phyloP scores from a whole-genome alignment of 805 yeast genomes.

The Ogataea siamensis region DNA sequence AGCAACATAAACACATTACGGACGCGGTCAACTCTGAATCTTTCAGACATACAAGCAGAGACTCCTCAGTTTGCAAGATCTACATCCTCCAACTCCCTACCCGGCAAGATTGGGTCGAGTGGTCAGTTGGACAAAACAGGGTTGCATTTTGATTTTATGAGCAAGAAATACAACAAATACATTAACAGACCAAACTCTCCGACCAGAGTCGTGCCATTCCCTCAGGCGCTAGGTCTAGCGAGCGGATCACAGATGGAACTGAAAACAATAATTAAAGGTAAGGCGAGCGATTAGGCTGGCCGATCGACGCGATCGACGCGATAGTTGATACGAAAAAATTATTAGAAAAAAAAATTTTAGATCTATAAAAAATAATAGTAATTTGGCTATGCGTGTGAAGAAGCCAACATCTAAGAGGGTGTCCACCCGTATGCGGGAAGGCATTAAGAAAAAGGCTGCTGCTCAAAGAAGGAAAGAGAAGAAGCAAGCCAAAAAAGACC shows the following conservation, averaged over 20 bases:
- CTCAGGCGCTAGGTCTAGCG: slow-evolving; percentile 10
- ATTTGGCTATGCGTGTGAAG: slow-evolving; percentile 34
- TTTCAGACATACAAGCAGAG: slow-evolving; percentile 20
- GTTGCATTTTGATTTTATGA: slow-evolving; percentile 22
- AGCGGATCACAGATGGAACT: slow-evolving; percentile 23
- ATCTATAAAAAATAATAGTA: slow-evolving; percentile 6
- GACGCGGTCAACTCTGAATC: slow-evolving; percentile 32
- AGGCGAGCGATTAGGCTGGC: slow-evolving; percentile 12
- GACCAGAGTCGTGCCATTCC: slow-evolving; percentile 5
- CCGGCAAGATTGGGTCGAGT: slow-evolving; percentile 7
- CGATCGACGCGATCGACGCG: slow-evolving; percentile 8
- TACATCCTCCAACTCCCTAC: slow-evolving; percentile 17
- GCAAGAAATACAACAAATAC: slow-evolving; percentile 26
- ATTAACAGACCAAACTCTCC: slow-evolving; percentile 13
- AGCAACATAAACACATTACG: slow-evolving; percentile 20
- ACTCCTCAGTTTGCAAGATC: slow-evolving; percentile 14
- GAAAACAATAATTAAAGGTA: slow-evolving; percentile 18
- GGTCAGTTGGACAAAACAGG: slow-evolving; percentile 10
- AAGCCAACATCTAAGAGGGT: slow-evolving; percentile 81
- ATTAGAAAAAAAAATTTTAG: slow-evolving; percentile 10
- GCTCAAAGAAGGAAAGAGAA: slow-evolving; percentile 86
- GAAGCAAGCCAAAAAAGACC: slow-evolving; percentile 81
- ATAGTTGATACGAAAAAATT: slow-evolving; percentile 2
- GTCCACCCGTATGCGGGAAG: slow-evolving; percentile 92
- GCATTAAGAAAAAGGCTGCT: slow-evolving; percentile 91